These are phyloP conservation scores for Sporisorium graminicola DNA, from an alignment of 1,284 basidiomycete species.

Conservation along the genomic window DNA sequence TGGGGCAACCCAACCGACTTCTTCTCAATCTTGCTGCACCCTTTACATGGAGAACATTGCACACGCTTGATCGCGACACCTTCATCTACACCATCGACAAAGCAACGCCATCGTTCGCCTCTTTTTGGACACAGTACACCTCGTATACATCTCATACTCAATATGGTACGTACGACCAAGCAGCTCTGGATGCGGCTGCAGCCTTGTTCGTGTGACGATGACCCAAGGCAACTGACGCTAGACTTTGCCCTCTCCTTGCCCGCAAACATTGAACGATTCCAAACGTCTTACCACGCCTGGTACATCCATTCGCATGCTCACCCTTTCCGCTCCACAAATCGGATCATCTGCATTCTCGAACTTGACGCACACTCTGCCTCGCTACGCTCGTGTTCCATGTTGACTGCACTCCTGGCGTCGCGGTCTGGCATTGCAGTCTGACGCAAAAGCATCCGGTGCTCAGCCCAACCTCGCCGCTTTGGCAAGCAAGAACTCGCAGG, in stretches of 20 bases:
- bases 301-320: background rate
- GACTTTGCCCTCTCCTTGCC: background rate
- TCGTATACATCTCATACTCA: background rate
- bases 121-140: background rate
- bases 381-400: background rate
- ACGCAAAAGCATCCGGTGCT: constrained; percentile 49
- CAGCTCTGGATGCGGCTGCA: background rate
- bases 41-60: background rate
- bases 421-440: constrained; percentile 17
- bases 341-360: background rate
- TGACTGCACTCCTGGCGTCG: background rate
- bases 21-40: constrained; percentile 11
- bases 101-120: background rate
- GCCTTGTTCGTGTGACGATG: constrained; percentile 12
- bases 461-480: constrained; percentile 59
- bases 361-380: background rate
- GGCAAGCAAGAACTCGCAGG: constrained; percentile 52
- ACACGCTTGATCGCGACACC: background rate
- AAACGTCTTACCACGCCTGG: background rate
- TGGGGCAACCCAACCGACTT: constrained; percentile 17
- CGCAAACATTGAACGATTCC: background rate
- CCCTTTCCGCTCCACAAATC: background rate
- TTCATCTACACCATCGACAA: background rate
- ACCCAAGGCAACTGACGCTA: background rate
- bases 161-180: constrained; percentile 23